Evolutionary conservation across 2,329 filamentous ascomycete species (phyloP), one percentile per base, ranked within the genome.

Genomic region (Fusarium subtropicale): DNA sequence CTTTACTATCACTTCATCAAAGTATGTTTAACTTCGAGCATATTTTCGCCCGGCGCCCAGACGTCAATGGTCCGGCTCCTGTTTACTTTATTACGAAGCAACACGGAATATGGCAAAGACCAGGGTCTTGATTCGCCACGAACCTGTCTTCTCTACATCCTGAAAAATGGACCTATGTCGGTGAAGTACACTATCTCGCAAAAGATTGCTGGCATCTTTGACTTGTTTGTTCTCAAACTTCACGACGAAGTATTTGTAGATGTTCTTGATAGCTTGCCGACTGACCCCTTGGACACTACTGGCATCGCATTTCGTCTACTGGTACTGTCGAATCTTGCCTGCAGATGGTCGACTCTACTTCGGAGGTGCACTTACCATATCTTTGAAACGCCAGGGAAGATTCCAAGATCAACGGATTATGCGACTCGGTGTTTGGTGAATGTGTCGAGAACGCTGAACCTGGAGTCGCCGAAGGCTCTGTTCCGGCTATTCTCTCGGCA

Each of bases 281-380:
- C 85, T 5, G 89, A 97, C 68, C 82, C 87, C 7, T 87, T 89
- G 33, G 90, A 90, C 78, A 80, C 85, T 15, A 94, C 97, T 78
- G 95, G 94, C 0, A 95, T 98, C 71, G 92, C 93, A 1, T 87
- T 97, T 68, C 90, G 96, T 8, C 81, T 98, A 4, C 87, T 92
- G 66, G 88, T 93, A 11, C 82, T 98, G 13, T 88, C 91, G 2
- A 89, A 89, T 57, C 82, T 99, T 60, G 96, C 92, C 26, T 92
- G 93, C 31, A 82, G 84, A 52, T 98, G 95, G 92, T 90, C 93
- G 62, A 97, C 94, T 1, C 84, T 98, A 22, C 85, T 97, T 44
- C 90, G 94, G 53, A 89, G 92, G 68, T 94, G 93, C 69, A 92
- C 97, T 20, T 99, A 97, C 77, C 92, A 96, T 77, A 94, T 98